phyloP scores from a whole-genome alignment of 2,329 filamentous ascomycete genomes.

The Ophiocordyceps polyrhachis-furcata region DNA sequence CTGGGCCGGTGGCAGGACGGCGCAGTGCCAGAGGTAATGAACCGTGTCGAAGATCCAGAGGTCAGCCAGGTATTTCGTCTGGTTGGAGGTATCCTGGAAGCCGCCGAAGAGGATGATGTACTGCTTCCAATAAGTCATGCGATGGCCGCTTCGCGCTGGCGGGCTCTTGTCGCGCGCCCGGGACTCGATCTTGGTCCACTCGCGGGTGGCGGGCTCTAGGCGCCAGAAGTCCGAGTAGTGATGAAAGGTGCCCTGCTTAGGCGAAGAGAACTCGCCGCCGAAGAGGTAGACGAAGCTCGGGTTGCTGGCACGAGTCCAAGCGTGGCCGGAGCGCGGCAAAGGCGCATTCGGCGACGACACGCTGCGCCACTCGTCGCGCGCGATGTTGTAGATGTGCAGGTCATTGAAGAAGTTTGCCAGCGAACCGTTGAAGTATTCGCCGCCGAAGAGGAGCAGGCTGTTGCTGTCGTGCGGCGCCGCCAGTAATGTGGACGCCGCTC shows the following conservation, averaged over 20 bases:
- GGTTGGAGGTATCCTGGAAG: constrained; percentile 90
- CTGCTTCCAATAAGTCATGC: constrained; percentile 95
- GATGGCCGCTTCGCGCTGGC: constrained; percentile 73
- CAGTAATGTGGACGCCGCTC: constrained; percentile 65
- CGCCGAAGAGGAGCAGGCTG: constrained; percentile 80
- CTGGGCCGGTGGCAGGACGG: constrained; percentile 55
- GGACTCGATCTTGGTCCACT: constrained; percentile 80
- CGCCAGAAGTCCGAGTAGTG: constrained; percentile 99
- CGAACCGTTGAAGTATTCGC: constrained; percentile 89
- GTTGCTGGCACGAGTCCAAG: constrained; percentile 83
- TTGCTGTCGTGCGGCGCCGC: constrained; percentile 74
- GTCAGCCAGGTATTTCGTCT: constrained; percentile 85
- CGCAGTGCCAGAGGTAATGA: constrained; percentile 69
- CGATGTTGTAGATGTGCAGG: constrained; percentile 53
- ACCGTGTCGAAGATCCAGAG: constrained; percentile 90
- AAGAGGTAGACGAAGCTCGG: constrained; percentile 75
- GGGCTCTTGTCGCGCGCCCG: constrained; percentile 62
- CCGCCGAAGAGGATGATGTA: constrained; percentile 92
- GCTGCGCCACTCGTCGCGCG: constrained; percentile 75
- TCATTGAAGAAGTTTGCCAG: constrained; percentile 57
- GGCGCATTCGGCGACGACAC: constrained; percentile 85
- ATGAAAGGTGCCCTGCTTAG: constrained; percentile 96
- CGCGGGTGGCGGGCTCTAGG: constrained; percentile 62
- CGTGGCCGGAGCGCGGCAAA: constrained; percentile 78
- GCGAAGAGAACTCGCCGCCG: constrained; percentile 88